Percentiles rank a stretch among this genome's conserved stretches.
phyloP scores from a whole-genome alignment of 768 basidiomycete genomes.

The Flagelloscypha sp. region DNA sequence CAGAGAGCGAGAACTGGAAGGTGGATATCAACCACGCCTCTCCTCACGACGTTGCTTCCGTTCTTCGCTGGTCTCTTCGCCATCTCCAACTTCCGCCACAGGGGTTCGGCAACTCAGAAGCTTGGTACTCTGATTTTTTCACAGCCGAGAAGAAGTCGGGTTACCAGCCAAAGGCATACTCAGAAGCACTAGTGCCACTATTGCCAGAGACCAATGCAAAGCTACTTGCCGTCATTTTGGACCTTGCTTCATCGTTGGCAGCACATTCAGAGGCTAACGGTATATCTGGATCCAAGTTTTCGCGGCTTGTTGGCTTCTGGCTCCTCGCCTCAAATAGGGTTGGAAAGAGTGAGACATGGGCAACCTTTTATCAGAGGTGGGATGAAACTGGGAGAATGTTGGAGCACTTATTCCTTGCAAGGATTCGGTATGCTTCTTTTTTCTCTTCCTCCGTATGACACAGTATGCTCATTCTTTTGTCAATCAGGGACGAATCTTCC shows the following conservation, averaged over 20 bases:
- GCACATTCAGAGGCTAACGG: conserved; percentile 66
- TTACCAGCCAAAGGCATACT: conserved; percentile 60
- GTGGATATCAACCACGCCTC: conserved; percentile 61
- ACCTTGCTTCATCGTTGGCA: conserved; percentile 61
- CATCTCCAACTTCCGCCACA: conserved; percentile 57
- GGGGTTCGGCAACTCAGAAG: conserved; percentile 52
- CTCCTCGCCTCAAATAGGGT: conserved; percentile 43
- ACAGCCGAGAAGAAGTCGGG: conserved; percentile 47
- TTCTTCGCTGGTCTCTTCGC: conserved; percentile 74
- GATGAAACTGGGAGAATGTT: conserved; percentile 62
- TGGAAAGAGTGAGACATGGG: conserved; percentile 50
- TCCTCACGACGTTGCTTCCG: conserved; percentile 71
- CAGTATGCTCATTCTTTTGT: conserved; percentile 5
- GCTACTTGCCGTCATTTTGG: conserved; percentile 48
- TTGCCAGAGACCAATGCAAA: conserved; percentile 52
- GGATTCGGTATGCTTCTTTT: conserved; percentile 48
- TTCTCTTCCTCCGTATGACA: conserved; percentile 1
- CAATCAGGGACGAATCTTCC: conserved; percentile 48
- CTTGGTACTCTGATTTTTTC: conserved; percentile 63
- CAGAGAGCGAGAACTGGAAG: too few species aligned
- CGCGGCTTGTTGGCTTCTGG: conserved; percentile 70
- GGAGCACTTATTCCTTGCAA: conserved; percentile 70
- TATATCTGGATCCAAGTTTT: conserved; percentile 70
- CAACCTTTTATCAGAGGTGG: conserved; percentile 65
- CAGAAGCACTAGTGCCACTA: conserved; percentile 49